phyloP scores from a whole-genome alignment of 1,284 basidiomycete genomes.

The Apiotrichum laibachii region DNA sequence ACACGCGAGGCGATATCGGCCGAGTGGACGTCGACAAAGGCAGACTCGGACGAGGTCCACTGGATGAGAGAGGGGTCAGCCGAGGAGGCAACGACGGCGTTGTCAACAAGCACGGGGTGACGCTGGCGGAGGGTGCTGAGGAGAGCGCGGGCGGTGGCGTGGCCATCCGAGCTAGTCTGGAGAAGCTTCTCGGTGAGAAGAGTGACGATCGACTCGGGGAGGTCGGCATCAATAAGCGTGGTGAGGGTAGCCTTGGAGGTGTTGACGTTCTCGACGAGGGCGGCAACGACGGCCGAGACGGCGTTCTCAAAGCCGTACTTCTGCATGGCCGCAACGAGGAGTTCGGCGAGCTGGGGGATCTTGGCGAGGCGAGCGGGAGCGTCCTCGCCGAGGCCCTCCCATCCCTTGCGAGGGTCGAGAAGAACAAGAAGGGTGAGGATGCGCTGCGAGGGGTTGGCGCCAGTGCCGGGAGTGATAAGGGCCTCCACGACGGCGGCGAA shows the following conservation, averaged over 20 bases:
- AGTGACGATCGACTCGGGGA: constrained; percentile 30
- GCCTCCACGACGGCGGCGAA: constrained; percentile 41
- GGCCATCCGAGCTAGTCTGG: constrained; percentile 15
- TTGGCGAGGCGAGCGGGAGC: constrained; percentile 27
- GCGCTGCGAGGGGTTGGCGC: constrained; percentile 45
- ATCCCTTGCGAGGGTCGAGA: constrained; percentile 41
- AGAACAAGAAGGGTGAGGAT: constrained; percentile 47
- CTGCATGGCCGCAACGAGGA: constrained; percentile 39
- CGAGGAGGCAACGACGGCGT: constrained; percentile 26
- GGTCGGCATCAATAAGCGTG: constrained; percentile 28
- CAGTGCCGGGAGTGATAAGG: constrained; percentile 38
- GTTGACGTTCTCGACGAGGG: constrained; percentile 25
- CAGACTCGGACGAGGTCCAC: constrained; percentile 23
- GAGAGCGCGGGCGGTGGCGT: constrained; percentile 28
- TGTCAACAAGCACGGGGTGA: constrained; percentile 41
- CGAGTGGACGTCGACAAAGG: constrained; percentile 47
- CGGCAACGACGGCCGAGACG: constrained; percentile 26
- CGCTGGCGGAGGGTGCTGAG: constrained; percentile 42
- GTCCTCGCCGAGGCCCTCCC: constrained; percentile 34
- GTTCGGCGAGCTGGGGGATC: constrained; percentile 34
- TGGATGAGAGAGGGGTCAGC: constrained; percentile 22
- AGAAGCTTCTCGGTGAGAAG: constrained; percentile 33
- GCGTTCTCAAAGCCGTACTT: constrained; percentile 45
- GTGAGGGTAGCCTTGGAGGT: constrained; percentile 25
- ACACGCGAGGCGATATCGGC: constrained; percentile 50